Base-by-base conservation (phyloP, 441 rosid species). In the Hura crepitans region DNA sequence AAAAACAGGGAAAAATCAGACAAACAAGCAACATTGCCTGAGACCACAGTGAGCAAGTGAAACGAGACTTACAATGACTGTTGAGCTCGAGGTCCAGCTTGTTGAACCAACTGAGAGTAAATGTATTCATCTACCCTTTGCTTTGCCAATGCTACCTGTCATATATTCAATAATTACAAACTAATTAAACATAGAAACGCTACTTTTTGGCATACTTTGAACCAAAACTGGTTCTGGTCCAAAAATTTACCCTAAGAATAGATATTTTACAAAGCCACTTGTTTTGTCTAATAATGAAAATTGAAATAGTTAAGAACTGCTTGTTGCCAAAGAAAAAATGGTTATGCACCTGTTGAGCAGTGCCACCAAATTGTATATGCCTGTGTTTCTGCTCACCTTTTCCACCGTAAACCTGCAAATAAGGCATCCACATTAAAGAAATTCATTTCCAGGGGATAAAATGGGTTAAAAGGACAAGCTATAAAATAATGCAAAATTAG, bases 321-420 rank as follows among this genome's bases (percentile, higher is more conserved):
- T n/a, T n/a, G n/a, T n/a, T 62, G 15, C 46, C 12, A 11, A 42
- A 55, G 30, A n/a, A 22, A 42, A 46, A 12, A n/a, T 10, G 62
- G n/a, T n/a, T 13, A 49, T 25, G 30, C 75, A 85, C 93, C 89
- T 88, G 91, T 55, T 85, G 82, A 53, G 91, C 78, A 69, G 79
- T 81, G 25, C 92, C 92, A 65, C 81, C 84, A 74, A 87, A 84
- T 69, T 82, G 92, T 76, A 87, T 84, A 62, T 81, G 84, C 77
- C 92, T 79, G 15, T 80, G 83, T 33, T 80, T 82, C 66, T 82
- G 85, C 46, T 77, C 88, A 27, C 89, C 92, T 79, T 84, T 85
- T 58, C 88, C 88, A 37, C 92, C 89, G 70, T 78, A 80, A 56
- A 87, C 93, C 93, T 87, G n/a, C n/a, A n/a, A n/a, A n/a, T n/a